Base-by-base conservation (phyloP, 441 rosid species). In the Euphorbia schlechtendalii region DNA sequence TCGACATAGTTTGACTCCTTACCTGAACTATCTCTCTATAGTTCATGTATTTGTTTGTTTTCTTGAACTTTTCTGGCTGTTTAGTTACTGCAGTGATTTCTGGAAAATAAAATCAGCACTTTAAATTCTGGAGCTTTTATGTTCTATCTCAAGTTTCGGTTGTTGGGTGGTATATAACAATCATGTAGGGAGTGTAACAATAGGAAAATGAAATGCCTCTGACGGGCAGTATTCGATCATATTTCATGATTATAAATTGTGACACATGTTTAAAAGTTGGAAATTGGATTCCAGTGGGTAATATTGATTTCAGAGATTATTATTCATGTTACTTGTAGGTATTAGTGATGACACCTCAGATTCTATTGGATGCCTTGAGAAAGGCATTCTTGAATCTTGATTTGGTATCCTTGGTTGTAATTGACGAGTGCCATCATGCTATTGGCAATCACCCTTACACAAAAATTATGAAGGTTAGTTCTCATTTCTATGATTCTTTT, bases 291-390 rank as follows among this genome's bases (percentile, higher is more conserved):
- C 7, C 12, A 20, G 17, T 24, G 21, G 14, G 32, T 48, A 27
- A 27, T 20, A 3, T 46, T 30, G 41, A 36, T 36, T 36, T n/a
- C n/a, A 36, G 40, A 4, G 40, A 36, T 4, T 36, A 36, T 53
- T 56, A 62, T 69, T 22, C 68, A 69, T 27, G 54, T 70, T 55
- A 67, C 57, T 68, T 70, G 59, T 68, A 91, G 99, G 90, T 94
- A 55, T 62, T 94, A 65, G 96, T 91, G 59, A 89, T 94, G 98
- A 94, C 96, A 70, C 98, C 98, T 13, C 98, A 91, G 58, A 79
- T 89, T 71, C 82, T 94, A 30, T 69, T 87, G 77, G 88, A 94
- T 81, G 84, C 86, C 67, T 81, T 94, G 63, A 81, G 89, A 69
- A 86, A 83, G 70, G 81, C 84, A 41, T 91, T 79, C 73, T 67